Evolutionary conservation across 441 rosid genomes (phyloP).

Genomic region (Corymbia calophylla): DNA sequence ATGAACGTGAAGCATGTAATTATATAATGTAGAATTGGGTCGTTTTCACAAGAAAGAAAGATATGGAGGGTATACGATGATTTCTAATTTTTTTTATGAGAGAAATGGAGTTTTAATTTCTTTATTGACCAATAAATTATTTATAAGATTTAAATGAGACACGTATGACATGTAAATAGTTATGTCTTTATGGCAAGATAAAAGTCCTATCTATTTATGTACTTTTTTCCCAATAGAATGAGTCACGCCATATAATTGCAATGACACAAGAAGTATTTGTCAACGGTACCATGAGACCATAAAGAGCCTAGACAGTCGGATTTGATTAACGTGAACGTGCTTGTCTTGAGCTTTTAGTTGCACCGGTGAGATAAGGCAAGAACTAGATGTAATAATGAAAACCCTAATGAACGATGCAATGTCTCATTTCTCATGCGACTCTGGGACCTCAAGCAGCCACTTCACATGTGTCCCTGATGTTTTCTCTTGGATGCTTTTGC

Average conservation of each 20-base stretch:
- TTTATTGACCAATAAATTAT: too few relatives aligned
- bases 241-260: neutral
- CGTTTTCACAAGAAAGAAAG: neutral
- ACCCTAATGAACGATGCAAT: neutral
- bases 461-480: neutral
- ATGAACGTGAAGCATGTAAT: neutral
- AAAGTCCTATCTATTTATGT: neutral
- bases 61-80: neutral
- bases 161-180: neutral
- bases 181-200: neutral
- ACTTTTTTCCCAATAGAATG: neutral
- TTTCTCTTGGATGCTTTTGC: neutral
- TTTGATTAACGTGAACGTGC: neutral
- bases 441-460: neutral
- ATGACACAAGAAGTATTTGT: neutral
- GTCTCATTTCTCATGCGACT: neutral
- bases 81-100: neutral
- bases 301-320: neutral
- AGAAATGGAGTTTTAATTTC: neutral
- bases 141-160: neutral
- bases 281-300: neutral
- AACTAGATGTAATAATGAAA: neutral
- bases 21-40: neutral
- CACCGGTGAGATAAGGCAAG: neutral
- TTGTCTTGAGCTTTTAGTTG: neutral